Conservation (phyloP, 1,284 basidiomycete genomes). For the Sporisorium scitamineum region DNA sequence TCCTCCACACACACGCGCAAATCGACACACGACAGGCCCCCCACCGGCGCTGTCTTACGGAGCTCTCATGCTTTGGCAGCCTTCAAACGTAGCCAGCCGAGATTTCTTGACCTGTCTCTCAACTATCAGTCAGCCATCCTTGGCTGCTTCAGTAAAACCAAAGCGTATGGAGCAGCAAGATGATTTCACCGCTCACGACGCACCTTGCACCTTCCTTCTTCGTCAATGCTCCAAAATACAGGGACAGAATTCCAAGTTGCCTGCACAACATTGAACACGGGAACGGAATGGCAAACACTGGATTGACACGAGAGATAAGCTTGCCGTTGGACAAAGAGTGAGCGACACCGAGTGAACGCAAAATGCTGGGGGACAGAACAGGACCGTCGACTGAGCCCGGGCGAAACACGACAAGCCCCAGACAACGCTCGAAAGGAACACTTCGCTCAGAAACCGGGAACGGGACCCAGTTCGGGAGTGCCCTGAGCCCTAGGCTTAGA, state of each 20-base stretch:
- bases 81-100: no score
- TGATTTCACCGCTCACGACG: conserved; percentile 5
- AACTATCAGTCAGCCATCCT: conserved; percentile 11
- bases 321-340: neutral
- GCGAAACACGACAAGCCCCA: neutral
- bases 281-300: neutral
- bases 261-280: no score
- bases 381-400: no score
- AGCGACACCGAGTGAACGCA: neutral
- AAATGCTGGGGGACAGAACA: neutral
- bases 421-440: neutral
- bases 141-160: neutral
- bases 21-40: conserved; percentile 1
- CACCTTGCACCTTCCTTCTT: neutral
- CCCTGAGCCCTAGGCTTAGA: conserved; percentile 44
- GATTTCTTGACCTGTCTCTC: neutral
- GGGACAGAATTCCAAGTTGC: no score
- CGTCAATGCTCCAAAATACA: no score
- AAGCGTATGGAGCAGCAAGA: neutral
- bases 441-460: conserved; percentile 19
- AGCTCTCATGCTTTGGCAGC: no score
- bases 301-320: neutral
- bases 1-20: conserved; percentile 25
- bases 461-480: conserved; percentile 45
- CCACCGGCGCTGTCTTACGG: neutral